These are phyloP conservation scores for Tillandsia fasciculata DNA, from an alignment of 176 grass and related monocot genomes.

Conservation along the genomic window DNA sequence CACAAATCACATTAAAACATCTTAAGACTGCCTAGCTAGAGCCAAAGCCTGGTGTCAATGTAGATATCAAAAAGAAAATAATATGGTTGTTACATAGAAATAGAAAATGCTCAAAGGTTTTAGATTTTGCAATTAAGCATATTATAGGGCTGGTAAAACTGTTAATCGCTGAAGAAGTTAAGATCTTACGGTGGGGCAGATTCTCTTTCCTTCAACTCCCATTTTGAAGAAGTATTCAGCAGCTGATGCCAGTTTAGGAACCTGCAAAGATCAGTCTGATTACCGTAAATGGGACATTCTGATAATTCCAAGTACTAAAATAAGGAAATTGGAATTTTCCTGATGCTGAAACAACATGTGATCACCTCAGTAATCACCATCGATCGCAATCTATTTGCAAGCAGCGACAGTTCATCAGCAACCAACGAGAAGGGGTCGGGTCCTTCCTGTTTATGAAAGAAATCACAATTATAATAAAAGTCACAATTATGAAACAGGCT, in stretches of 20 bases:
- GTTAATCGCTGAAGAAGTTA: background rate
- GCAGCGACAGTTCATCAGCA: constrained; percentile 69
- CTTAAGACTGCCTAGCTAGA: background rate
- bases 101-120: no score
- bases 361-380: constrained; percentile 77
- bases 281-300: background rate
- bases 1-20: no score
- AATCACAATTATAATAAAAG: background rate
- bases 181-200: constrained; percentile 76
- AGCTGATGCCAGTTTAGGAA: constrained; percentile 86
- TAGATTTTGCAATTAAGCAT: no score
- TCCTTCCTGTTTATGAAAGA: constrained; percentile 25
- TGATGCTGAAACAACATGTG: background rate
- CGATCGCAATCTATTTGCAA: constrained; percentile 72
- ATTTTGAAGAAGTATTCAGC: constrained; percentile 90
- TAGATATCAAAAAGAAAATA: background rate
- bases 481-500: background rate
- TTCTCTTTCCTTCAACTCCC: constrained; percentile 89
- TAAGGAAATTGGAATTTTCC: background rate
- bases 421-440: constrained; percentile 84
- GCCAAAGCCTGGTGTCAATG: background rate
- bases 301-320: background rate
- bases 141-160: background rate
- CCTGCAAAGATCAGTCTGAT: constrained; percentile 35
- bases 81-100: background rate